Conservation (phyloP, 1,284 basidiomycete species). For the Somion occarium region DNA sequence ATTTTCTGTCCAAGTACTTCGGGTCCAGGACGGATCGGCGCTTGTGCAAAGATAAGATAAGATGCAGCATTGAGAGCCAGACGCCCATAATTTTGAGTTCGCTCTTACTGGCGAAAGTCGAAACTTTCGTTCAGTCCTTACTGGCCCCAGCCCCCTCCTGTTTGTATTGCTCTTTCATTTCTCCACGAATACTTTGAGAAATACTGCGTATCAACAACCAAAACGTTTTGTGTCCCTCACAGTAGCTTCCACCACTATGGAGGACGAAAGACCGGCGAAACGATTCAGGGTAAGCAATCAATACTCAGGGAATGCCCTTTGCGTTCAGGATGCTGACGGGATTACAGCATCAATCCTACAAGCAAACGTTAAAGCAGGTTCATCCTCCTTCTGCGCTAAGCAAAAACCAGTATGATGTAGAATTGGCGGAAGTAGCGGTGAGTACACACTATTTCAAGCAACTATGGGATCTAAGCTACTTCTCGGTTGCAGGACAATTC, state of each 20-base stretch:
- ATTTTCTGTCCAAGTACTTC: no score
- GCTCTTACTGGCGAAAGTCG: not conserved
- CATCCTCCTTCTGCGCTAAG: slow-evolving; percentile 65
- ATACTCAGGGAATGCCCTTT: no score
- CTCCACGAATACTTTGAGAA: no score
- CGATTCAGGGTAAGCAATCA: slow-evolving; percentile 30
- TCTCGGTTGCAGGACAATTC: slow-evolving; percentile 63
- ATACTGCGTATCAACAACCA: no score
- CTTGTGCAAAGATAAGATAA: not conserved
- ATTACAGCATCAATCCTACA: slow-evolving; percentile 74
- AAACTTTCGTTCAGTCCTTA: not conserved
- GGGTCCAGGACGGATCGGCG: no score
- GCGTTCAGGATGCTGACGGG: no score
- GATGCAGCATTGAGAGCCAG: not conserved
- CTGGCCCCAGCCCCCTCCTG: not conserved
- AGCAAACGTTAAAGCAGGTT: slow-evolving; percentile 59
- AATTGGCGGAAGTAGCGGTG: slow-evolving; percentile 43
- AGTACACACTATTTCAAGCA: not conserved
- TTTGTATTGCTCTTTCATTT: not conserved
- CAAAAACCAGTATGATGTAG: slow-evolving; percentile 52
- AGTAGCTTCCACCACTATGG: slow-evolving; percentile 5
- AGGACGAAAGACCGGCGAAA: slow-evolving; percentile 28
- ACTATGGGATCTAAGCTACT: not conserved
- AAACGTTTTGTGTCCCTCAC: not conserved
- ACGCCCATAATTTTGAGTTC: not conserved